phyloP scores from a whole-genome alignment of 2,329 filamentous ascomycete genomes.

The Ophiostoma montium region DNA sequence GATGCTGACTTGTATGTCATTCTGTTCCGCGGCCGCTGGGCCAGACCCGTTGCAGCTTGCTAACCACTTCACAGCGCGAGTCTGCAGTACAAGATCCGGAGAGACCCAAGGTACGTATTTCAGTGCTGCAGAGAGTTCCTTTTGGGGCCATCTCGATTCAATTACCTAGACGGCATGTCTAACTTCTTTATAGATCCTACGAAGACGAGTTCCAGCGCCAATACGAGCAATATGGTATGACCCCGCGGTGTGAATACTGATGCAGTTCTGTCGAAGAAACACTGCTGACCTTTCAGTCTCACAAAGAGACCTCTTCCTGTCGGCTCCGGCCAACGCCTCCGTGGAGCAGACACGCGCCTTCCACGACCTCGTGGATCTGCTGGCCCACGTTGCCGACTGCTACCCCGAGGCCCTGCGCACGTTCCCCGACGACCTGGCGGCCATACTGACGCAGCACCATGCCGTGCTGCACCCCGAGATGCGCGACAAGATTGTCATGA shows the following conservation, averaged over 20 bases:
- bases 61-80: conserved; percentile 45
- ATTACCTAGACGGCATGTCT: conserved; percentile 1
- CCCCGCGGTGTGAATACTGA: neutral
- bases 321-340: conserved; percentile 64
- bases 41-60: conserved; percentile 10
- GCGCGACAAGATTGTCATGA: conserved; percentile 87
- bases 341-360: conserved; percentile 70
- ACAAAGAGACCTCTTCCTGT: conserved; percentile 80
- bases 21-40: neutral
- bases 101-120: conserved; percentile 50
- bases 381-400: conserved; percentile 86
- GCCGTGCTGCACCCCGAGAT: conserved; percentile 68
- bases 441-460: conserved; percentile 71
- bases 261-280: neutral
- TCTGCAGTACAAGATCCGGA: conserved; percentile 73
- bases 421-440: conserved; percentile 70
- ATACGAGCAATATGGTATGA: conserved; percentile 69
- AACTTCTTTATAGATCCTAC: conserved; percentile 49
- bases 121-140: too few species aligned
- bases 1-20: conserved; percentile 58
- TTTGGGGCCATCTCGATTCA: too few species aligned
- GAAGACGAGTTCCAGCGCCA: conserved; percentile 60
- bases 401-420: conserved; percentile 67
- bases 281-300: conserved; percentile 25
- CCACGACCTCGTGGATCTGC: conserved; percentile 82